Evolutionary conservation across 1,139 yeast genomes (phyloP), one percentile per base, ranked within the genome.

Genomic region (Kodamaea sp.): DNA sequence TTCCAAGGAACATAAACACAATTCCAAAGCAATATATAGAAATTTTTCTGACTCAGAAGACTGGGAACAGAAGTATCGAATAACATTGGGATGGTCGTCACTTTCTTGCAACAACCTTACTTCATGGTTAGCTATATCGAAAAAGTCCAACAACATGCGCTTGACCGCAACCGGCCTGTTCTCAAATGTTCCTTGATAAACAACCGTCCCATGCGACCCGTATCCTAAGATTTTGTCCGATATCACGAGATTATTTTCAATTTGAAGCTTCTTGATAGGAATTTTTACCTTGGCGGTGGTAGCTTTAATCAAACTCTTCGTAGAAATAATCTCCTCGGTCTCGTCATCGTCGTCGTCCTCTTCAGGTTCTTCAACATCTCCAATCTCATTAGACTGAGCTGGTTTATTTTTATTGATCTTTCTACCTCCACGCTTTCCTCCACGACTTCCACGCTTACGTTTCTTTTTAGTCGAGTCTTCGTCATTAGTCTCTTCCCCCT

Each of bases 171-270:
- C 98, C 2, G 95, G 96, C 33, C 98, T 73, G 48, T 80, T 83
- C 51, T 90, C 97, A 62, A 90, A 92, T 4, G 79, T 75, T 1
- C 98, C 98, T 53, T 84, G 79, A 56, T 80, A 88, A 1, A 92
- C 98, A 18, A 90, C 89, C 0, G 98, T 92, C 20, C 98, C 98
- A 52, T 92, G 96, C 1, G 97, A 88, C 1, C 99, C 99, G 55
- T 87, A 88, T 1, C 99, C 98, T 31, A 92, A 63, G 15, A 89
- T 74, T 28, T 76, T 78, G 45, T 85, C 85, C 0, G 94, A 78
- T 2, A 90, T 78, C 0, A 73, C 63, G 40, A 88, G 61, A 34
- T 79, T 80, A 36, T 76, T 79, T 39, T 69, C 74, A 29, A 68
- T 64, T 40, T 67, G 73, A 13, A 69, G 57, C 42, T 59, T 65